Evolutionary conservation across 2,329 filamentous ascomycete species (phyloP).

Genomic region (Fusarium oxysporum): DNA sequence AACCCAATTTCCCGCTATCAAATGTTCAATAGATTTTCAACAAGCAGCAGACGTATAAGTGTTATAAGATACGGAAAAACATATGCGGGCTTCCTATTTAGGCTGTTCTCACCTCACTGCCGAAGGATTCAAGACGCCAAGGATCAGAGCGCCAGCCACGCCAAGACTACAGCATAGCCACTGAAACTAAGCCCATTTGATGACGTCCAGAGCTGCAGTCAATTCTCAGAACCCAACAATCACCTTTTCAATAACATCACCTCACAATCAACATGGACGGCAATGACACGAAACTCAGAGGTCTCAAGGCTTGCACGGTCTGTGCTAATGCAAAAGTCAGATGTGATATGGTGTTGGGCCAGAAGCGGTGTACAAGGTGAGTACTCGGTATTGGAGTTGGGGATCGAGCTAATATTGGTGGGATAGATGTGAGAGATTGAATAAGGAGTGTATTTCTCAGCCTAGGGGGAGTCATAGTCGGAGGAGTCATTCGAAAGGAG

Average conservation of each 20-base stretch:
- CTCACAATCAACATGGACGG: neutral
- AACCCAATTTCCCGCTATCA: neutral
- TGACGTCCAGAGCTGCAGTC: neutral
- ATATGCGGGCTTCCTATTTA: neutral
- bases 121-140: neutral
- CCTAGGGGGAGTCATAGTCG: constrained; percentile 13
- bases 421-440: constrained; percentile 14
- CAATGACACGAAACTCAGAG: neutral
- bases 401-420: neutral
- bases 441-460: constrained; percentile 12
- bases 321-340: constrained; percentile 20
- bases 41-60: neutral
- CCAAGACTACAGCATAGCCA: neutral
- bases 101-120: neutral
- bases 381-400: rapidly evolving
- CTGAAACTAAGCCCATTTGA: neutral
- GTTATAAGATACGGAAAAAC: no score
- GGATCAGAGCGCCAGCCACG: neutral
- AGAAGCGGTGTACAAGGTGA: constrained; percentile 17
- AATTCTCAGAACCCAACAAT: neutral
- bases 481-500: neutral
- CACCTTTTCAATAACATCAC: neutral
- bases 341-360: constrained; percentile 7
- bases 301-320: constrained; percentile 10
- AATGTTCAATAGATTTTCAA: no score